Base-by-base conservation (phyloP, 2,329 filamentous ascomycete species). In the Ceratocystis smalleyi region DNA sequence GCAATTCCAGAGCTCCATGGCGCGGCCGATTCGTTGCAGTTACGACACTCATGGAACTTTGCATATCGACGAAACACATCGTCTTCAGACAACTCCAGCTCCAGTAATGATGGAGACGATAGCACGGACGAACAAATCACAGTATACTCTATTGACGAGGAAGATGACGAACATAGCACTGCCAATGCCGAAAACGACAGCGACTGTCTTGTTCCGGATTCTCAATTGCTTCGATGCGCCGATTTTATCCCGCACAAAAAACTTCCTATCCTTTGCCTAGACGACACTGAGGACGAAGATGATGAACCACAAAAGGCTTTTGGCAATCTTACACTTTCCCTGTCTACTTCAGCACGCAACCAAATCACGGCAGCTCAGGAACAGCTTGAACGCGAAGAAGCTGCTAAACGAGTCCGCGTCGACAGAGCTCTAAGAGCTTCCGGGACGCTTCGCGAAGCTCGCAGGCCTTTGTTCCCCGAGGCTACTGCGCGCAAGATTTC, bases 21-120 rank as follows among this genome's bases (percentile, higher is more conserved):
- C 1, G 43, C 43, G 5, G 61, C 65, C 40, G 65, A 64, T 17
- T 22, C 22, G 32, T 57, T 66, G 15, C 43, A 61, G 10, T 32
- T 61, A 35, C 59, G 65, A 40, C 40, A 64, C 51, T 30, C 43
- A 27, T 66, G 65, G 65, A 61, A 47, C 19, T 65, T 65, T 51
- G 27, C 43, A 24, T 27, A 43, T 40, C 47, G 10, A 4, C 47
- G 24, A 27, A 57, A 35, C 15, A 63, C 27, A 32, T 30, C 43
- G 17, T 49, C 59, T 4, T 24, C 43, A 6, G 7, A 12, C 10
- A 15, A 40, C 12, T 40, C 40, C 5, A 45, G 35, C 1, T 49
- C 30, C 10, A 59, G 57, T 12, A 22, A 45, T 35, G 54, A 32
- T 17, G 30, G 27, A 15, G 30, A 57, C 17, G 54, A 57, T 19